Percentiles rank a stretch among this genome's conserved stretches.
phyloP scores from a whole-genome alignment of 2,329 filamentous ascomycete species.

The Biscogniauxia marginata region DNA sequence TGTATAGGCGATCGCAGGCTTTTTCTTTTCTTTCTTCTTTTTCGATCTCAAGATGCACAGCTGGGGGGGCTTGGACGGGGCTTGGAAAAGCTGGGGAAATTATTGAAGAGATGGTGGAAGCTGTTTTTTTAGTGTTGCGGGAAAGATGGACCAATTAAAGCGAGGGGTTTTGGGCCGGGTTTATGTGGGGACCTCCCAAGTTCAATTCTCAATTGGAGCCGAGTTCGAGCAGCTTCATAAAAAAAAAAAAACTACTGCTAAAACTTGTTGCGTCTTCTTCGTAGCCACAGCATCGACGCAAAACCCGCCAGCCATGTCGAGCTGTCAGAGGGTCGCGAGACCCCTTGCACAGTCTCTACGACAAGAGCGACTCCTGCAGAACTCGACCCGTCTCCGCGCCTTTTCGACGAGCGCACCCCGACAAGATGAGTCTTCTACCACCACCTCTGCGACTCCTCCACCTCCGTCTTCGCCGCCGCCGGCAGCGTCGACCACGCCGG shows the following conservation, averaged over 20 bases:
- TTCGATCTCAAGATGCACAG: too few relatives aligned
- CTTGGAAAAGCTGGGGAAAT: constrained; percentile 26
- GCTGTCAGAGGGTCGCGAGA: constrained; percentile 57
- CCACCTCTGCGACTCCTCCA: constrained; percentile 26
- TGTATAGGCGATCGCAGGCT: too few relatives aligned
- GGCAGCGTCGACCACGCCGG: constrained; percentile 17
- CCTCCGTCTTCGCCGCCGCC: constrained; percentile 16
- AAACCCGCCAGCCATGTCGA: constrained; percentile 48
- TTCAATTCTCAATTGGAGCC: not conserved
- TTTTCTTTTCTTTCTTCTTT: too few relatives aligned
- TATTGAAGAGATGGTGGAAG: constrained; percentile 14
- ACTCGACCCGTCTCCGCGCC: constrained; percentile 33
- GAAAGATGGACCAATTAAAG: constrained; percentile 9
- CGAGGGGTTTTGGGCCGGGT: not conserved
- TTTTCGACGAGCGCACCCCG: constrained; percentile 37
- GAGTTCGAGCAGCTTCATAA: not conserved
- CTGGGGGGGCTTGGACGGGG: constrained; percentile 1
- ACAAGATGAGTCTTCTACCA: constrained; percentile 35
- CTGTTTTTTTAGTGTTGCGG: not conserved
- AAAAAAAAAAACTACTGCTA: too few relatives aligned
- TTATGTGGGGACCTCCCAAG: not conserved
- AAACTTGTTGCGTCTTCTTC: too few relatives aligned
- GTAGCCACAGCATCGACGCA: too few relatives aligned
- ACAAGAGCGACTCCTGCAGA: constrained; percentile 33
- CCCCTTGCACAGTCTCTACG: constrained; percentile 55